A percentile compares a stretch with the other conserved stretches of the same genome.
phyloP scores from a whole-genome alignment of 2,329 filamentous ascomycete species.

The Ramularia endophylla region DNA sequence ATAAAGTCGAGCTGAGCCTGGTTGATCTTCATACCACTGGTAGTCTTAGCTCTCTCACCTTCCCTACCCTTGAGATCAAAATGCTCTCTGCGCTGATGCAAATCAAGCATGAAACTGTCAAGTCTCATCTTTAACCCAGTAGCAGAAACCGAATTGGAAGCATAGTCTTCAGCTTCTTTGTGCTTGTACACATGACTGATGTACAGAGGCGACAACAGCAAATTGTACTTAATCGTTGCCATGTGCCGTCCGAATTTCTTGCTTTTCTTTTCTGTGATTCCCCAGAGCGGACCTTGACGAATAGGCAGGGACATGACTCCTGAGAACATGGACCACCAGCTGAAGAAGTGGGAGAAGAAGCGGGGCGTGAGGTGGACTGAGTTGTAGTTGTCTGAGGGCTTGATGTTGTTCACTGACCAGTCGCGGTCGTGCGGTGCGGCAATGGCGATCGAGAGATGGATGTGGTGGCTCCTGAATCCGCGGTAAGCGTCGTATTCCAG shows the following conservation, averaged over 20 bases:
- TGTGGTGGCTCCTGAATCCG: conserved; percentile 94
- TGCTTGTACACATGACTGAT: conserved; percentile 98
- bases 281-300: conserved; percentile 86
- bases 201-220: conserved; percentile 86
- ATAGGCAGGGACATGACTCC: conserved; percentile 92
- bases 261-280: conserved; percentile 88
- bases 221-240: conserved; percentile 97
- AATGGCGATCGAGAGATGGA: conserved; percentile 89
- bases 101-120: conserved; percentile 94
- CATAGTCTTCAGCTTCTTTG: conserved; percentile 85
- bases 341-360: conserved; percentile 98
- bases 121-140: conserved; percentile 95
- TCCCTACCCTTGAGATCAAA: conserved; percentile 68
- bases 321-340: conserved; percentile 96
- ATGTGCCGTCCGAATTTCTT: conserved; percentile 98
- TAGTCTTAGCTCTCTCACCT: conserved; percentile 67
- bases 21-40: conserved; percentile 92
- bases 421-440: conserved; percentile 80
- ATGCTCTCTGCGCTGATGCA: conserved; percentile 90
- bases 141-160: conserved; percentile 72
- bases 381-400: conserved; percentile 87
- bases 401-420: conserved; percentile 70
- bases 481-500: conserved; percentile 81
- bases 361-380: conserved; percentile 89
- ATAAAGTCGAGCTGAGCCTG: conserved; percentile 89